Base-by-base conservation (phyloP, 192 early-diverging fungal genomes). In the Neocallimastix lanati region DNA sequence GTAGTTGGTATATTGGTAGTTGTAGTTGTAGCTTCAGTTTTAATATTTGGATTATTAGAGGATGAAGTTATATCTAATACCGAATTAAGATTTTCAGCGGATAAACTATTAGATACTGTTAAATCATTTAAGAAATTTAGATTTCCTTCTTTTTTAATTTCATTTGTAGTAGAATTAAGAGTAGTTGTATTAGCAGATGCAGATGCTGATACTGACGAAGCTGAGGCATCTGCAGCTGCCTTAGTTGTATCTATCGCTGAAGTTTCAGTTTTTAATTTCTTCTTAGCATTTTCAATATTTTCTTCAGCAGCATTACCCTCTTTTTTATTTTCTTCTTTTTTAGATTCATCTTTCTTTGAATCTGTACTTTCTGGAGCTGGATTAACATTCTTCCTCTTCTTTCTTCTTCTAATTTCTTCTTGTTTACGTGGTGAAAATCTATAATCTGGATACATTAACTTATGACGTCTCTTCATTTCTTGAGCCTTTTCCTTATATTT, bases 391-490 rank as follows among this genome's bases (percentile, higher is more conserved):
- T 67, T 67, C n/a, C 50, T 67, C 50, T 67, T 67, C 25, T 67
- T 67, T 67, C 50, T 67, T 67, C 50, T 67, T 67, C 50, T 67
- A 67, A 67, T 67, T 67, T 67, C 50, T 67, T 67, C 50, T 67
- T 67, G 50, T 67, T 67, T 67, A 90, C 84, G 79, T 82, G 87
- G 87, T 81, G 85, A 84, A 78, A 88, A 89, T 84, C 86, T 87
- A 85, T 88, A 88, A 82, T 87, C 84, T 18, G 87, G 87, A 77
- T 88, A 82, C 82, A 84, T 76, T 77, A 85, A 82, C 80, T 85
- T 86, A 83, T 88, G 87, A 82, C 84, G 85, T 78, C 87, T 84
- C 78, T 88, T 88, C 29, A 85, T 85, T 16, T 85, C 33, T 79
- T 88, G 85, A 13, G 87, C 86, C 81, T 83, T 84, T 82, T 86